A percentile compares a stretch with the other conserved stretches of the same genome.
Evolutionary conservation across 2,329 filamentous ascomycete genomes (phyloP).

Genomic region (Pseudogymnoascus sp.): DNA sequence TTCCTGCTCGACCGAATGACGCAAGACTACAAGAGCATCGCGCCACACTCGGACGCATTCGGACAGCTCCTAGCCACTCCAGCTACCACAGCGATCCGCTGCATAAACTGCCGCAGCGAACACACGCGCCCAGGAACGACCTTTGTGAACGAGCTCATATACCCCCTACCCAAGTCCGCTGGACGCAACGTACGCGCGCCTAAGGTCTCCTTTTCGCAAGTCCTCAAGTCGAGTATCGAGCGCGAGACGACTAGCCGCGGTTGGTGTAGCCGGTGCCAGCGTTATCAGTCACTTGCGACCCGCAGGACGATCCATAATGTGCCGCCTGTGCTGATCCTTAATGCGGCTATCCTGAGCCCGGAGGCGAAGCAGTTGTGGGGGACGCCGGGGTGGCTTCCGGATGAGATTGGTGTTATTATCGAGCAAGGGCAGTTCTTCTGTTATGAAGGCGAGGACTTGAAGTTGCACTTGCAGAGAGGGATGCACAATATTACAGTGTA

Average conservation of each 20-base stretch:
- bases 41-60: slow-evolving; percentile 53
- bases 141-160: slow-evolving; percentile 78
- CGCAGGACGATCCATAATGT: slow-evolving; percentile 76
- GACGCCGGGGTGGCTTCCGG: slow-evolving; percentile 81
- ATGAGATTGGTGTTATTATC: slow-evolving; percentile 87
- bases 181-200: slow-evolving; percentile 42
- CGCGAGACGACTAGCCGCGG: slow-evolving; percentile 80
- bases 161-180: slow-evolving; percentile 51
- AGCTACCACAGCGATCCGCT: slow-evolving; percentile 67
- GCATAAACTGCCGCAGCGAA: slow-evolving; percentile 80
- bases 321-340: slow-evolving; percentile 81
- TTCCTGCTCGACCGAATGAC: slow-evolving; percentile 79
- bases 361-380: slow-evolving; percentile 80
- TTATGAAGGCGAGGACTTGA: slow-evolving; percentile 86
- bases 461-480: slow-evolving; percentile 67
- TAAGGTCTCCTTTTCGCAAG: slow-evolving; percentile 70
- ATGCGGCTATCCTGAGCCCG: slow-evolving; percentile 63
- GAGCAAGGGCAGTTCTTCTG: slow-evolving; percentile 78
- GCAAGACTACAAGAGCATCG: slow-evolving; percentile 64
- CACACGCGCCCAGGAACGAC: slow-evolving; percentile 71
- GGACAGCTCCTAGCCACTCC: slow-evolving; percentile 67
- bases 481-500: slow-evolving; percentile 80
- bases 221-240: slow-evolving; percentile 88
- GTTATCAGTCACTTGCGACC: slow-evolving; percentile 81
- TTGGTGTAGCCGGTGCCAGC: slow-evolving; percentile 86